A percentile compares a stretch with the other conserved stretches of the same genome.
phyloP scores from a whole-genome alignment of 2,329 filamentous ascomycete species.

The Cryphonectria nitschkei region DNA sequence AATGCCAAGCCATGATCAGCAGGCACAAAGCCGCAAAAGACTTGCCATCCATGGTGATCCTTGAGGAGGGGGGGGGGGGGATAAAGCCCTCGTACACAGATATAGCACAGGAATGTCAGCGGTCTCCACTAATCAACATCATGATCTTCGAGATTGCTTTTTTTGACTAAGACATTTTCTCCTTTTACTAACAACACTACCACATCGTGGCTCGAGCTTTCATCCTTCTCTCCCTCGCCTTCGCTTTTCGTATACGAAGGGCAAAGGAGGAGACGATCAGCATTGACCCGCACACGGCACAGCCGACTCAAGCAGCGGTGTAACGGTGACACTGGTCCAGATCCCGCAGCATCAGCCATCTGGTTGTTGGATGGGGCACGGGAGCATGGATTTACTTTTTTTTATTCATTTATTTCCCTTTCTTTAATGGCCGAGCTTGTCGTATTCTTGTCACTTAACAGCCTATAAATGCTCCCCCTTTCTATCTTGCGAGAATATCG shows the following conservation, averaged over 20 bases:
- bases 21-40: background rate
- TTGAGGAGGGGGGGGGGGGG: background rate
- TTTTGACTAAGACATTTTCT: background rate
- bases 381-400: background rate
- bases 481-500: background rate
- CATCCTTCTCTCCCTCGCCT: background rate
- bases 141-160: conserved; percentile 5
- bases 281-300: conserved; percentile 10
- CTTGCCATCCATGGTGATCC: background rate
- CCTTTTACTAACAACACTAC: background rate
- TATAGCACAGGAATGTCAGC: background rate
- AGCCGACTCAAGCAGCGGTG: conserved; percentile 6
- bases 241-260: conserved; percentile 10
- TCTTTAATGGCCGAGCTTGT: background rate
- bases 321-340: background rate
- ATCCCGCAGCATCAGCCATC: background rate
- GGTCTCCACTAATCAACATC: background rate
- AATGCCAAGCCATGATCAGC: background rate
- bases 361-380: background rate
- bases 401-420: background rate
- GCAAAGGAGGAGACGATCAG: background rate
- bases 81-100: background rate
- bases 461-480: background rate
- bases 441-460: background rate
- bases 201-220: conserved; percentile 9